Evolutionary conservation across 257 asterid species (phyloP).

Genomic region (Lantana camara): DNA sequence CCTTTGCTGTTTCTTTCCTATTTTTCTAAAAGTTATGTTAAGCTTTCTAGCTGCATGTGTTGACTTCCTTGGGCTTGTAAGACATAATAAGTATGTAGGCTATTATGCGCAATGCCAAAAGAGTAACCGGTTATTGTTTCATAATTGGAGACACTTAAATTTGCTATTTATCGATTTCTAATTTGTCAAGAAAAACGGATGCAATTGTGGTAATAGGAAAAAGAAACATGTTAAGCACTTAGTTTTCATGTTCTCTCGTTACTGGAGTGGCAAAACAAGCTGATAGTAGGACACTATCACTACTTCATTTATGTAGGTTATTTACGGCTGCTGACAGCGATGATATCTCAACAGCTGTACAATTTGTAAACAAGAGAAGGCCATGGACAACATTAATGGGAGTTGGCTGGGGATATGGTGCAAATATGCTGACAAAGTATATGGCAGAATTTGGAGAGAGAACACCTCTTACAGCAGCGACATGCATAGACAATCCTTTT

Average conservation of each 20-base stretch:
- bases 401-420: constrained; percentile 96
- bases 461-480: constrained; percentile 92
- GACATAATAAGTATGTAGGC: constrained; percentile 8
- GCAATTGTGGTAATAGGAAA: constrained; percentile 3
- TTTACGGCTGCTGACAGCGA: constrained; percentile 99
- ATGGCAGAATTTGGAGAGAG: constrained; percentile 86
- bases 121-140: not conserved
- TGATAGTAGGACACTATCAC: constrained; percentile 55
- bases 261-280: constrained; percentile 50
- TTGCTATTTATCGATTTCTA: not conserved
- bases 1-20: not conserved
- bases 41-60: constrained; percentile 13
- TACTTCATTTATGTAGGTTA: constrained; percentile 83
- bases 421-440: constrained; percentile 96
- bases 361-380: constrained; percentile 73
- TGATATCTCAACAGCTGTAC: constrained; percentile 85
- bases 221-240: constrained; percentile 11
- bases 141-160: no score
- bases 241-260: constrained; percentile 33
- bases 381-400: constrained; percentile 93
- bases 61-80: constrained; percentile 16
- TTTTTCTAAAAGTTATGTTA: not conserved
- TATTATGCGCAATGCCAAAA: not conserved
- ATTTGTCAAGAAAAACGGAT: constrained; percentile 7
- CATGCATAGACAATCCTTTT: constrained; percentile 93